Percentiles rank a stretch among this genome's conserved stretches.
Evolutionary conservation across 2,329 filamentous ascomycete species (phyloP).

Genomic region (Nannizziopsis arthrosporioides): DNA sequence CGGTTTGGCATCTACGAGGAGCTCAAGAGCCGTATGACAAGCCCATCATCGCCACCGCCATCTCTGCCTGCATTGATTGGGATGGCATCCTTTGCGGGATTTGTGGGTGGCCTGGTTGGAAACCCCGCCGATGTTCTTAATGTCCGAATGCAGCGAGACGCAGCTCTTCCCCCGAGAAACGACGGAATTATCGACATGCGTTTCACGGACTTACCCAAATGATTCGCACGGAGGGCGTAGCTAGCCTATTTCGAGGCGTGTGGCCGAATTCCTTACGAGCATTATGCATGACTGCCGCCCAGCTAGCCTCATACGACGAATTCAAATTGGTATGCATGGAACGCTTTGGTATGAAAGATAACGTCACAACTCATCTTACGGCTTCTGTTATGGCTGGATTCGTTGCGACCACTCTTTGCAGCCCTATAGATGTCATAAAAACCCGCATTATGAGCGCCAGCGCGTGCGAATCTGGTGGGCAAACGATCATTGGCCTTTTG

Average conservation of each 20-base stretch:
- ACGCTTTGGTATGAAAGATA: conserved; percentile 43
- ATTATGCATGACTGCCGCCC: conserved; percentile 54
- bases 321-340: conserved; percentile 49
- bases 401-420: conserved; percentile 56
- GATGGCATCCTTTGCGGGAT: conserved; percentile 72
- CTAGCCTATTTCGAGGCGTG: conserved; percentile 65
- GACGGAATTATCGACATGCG: conserved; percentile 81
- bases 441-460: conserved; percentile 52
- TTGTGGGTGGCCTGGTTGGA: conserved; percentile 77
- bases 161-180: conserved; percentile 61
- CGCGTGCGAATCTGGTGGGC: conserved; percentile 30
- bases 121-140: conserved; percentile 96
- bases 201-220: conserved; percentile 77
- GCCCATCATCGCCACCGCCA: conserved; percentile 41
- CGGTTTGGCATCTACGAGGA: conserved; percentile 96
- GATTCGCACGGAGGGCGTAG: conserved; percentile 68
- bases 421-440: conserved; percentile 56
- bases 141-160: conserved; percentile 94
- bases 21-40: conserved; percentile 60
- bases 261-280: conserved; percentile 53
- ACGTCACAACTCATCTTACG: conserved; percentile 50
- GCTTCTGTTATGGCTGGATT: conserved; percentile 53
- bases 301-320: conserved; percentile 52
- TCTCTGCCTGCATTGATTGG: conserved; percentile 66
- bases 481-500: conserved; percentile 39